Base-by-base conservation (phyloP, 2,329 filamentous ascomycete genomes). In the Hymenoscyphus fraxineus region DNA sequence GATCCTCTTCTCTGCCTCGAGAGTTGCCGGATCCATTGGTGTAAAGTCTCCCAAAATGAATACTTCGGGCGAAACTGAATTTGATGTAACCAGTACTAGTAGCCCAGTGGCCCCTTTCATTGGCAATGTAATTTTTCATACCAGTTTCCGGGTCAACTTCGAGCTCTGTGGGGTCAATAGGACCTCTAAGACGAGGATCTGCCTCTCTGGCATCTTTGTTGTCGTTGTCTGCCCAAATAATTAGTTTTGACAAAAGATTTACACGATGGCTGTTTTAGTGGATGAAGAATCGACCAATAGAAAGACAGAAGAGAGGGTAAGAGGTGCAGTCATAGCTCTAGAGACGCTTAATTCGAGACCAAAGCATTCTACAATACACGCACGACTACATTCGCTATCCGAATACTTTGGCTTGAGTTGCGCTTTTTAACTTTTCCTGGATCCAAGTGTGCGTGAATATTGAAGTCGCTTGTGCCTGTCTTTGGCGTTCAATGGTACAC, bases 91-190 rank as follows among this genome's bases (percentile, higher is more conserved):
- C 93, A 7, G 91, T 81, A 68, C 93, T 97, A 22, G 95, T 99
- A 1, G 93, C 92, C 91, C 93, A 97, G 51, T 86, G 84, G 4
- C 93, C 92, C 15, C 79, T 81, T 76, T 98, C 94, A 73, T 97
- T 98, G 66, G 94, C 88, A 70, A 99, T 98, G 77, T 99, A 99
- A 76, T 98, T 98, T 78, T 98, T 99, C 94, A 99, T 97, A n/a
- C 93, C 93, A 0, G 91, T 95, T 6, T 84, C 80, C 40, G 80
- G 79, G 72, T 95, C 91, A 64, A 95, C 85, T 65, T 91, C 87
- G 22, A 91, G 85, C 73, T 95, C 91, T 51, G 85, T 77, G 4
- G 84, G 83, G 65, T 86, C 80, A 9, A 98, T 87, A 0, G 93
- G 93, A 0, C 88, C 90, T 60, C 95, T 89, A 7, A 98, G 85